Conservation (phyloP, 495 filamentous ascomycete species). For the Penicillium chermesinum region DNA sequence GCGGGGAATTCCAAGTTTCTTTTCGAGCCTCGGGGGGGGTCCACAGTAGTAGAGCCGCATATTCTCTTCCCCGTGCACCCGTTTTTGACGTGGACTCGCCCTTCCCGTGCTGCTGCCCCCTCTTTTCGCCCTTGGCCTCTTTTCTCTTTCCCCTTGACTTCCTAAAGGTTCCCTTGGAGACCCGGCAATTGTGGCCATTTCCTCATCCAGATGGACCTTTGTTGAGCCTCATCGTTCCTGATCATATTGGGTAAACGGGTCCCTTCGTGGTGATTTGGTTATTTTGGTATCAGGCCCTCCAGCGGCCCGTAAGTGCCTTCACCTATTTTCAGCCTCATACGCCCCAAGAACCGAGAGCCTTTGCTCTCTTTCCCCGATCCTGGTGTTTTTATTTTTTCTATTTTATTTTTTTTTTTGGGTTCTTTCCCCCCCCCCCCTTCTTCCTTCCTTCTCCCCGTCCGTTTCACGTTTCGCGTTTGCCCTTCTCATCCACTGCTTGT, state of each 20-base stretch:
- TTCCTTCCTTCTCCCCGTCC: neutral
- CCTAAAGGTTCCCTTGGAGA: neutral
- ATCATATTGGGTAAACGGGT: neutral
- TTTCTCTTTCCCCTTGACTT: neutral
- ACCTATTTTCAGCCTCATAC: neutral
- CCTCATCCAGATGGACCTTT: neutral
- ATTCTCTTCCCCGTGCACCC: neutral
- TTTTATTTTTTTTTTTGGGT: slow-evolving; percentile 1
- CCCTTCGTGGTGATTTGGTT: neutral
- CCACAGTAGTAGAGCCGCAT: neutral
- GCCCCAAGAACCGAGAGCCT: too few relatives aligned
- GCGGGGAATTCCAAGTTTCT: slow-evolving; percentile 12
- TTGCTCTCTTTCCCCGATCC: neutral
- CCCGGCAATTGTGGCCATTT: neutral
- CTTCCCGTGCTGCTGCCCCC: neutral
- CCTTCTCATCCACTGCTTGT: neutral
- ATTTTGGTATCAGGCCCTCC: neutral
- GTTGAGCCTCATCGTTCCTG: neutral
- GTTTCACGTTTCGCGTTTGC: slow-evolving; percentile 1
- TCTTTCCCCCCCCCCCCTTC: slow-evolving; percentile 5
- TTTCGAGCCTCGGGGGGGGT: neutral
- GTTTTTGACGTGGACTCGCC: neutral
- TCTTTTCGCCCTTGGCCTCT: neutral
- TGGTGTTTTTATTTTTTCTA: neutral
- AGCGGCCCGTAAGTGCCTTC: neutral